Evolutionary conservation across 768 basidiomycete genomes (phyloP).

Genomic region (Lentinula sp.): DNA sequence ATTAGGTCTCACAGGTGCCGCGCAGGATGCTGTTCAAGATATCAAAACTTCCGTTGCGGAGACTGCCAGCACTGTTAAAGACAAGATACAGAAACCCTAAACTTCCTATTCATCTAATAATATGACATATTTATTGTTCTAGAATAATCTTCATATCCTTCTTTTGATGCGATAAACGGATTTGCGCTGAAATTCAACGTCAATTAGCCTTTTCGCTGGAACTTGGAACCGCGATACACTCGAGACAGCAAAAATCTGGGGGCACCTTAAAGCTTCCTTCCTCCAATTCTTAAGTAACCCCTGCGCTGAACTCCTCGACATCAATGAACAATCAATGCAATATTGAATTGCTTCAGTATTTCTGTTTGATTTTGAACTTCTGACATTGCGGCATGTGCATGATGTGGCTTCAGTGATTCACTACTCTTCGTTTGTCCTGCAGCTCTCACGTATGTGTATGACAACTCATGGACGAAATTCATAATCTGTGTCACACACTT

Average conservation of each 20-base stretch:
- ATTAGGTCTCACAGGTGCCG: constrained; percentile 28
- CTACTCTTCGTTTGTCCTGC: neutral
- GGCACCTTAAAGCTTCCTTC: neutral
- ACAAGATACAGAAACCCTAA: constrained; percentile 30
- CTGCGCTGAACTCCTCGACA: neutral
- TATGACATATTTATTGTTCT: neutral
- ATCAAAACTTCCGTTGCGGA: constrained; percentile 39
- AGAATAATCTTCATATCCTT: neutral
- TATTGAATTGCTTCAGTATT: no score
- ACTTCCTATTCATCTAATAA: neutral
- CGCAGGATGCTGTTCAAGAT: constrained; percentile 20
- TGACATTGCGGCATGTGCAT: neutral
- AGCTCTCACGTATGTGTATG: neutral
- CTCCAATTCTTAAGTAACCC: neutral
- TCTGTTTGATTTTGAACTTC: no score
- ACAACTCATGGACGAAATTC: no score
- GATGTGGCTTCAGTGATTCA: neutral
- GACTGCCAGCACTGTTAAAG: constrained; percentile 40
- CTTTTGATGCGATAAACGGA: neutral
- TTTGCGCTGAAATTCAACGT: no score
- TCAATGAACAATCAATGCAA: no score
- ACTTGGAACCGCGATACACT: no score
- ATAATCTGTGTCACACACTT: neutral
- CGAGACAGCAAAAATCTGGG: no score
- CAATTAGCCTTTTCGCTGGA: no score